Conservation (phyloP, 1,284 basidiomycete species). For the Leucoagaricus sp. region DNA sequence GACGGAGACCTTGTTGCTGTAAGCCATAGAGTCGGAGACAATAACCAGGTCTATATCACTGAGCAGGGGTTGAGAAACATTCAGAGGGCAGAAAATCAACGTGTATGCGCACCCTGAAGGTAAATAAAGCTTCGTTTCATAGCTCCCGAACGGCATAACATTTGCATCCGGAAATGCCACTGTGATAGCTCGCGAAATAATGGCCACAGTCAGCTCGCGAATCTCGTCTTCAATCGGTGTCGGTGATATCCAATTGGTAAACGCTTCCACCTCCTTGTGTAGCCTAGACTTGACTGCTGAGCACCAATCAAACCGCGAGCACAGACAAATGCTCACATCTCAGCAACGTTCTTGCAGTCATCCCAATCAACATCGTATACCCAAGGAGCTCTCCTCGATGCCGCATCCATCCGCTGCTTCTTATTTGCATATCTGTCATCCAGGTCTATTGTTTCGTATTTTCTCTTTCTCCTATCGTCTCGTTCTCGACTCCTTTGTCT, state of each 20-base stretch:
- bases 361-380: slow-evolving; percentile 77
- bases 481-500: slow-evolving; percentile 23
- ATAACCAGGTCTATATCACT: slow-evolving; percentile 82
- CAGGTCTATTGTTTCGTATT: slow-evolving; percentile 44
- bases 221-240: slow-evolving; percentile 84
- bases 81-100: background rate
- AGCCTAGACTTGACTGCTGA: slow-evolving; percentile 44
- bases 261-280: slow-evolving; percentile 84
- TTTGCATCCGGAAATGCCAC: slow-evolving; percentile 77
- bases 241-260: slow-evolving; percentile 87
- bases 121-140: slow-evolving; percentile 92
- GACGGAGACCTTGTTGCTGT: slow-evolving; percentile 57
- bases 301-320: slow-evolving; percentile 10
- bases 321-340: slow-evolving; percentile 58
- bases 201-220: slow-evolving; percentile 73
- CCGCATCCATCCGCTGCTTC: slow-evolving; percentile 59
- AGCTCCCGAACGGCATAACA: slow-evolving; percentile 90
- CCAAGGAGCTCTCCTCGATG: slow-evolving; percentile 79
- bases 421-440: slow-evolving; percentile 56
- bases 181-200: slow-evolving; percentile 71
- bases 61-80: slow-evolving; percentile 10
- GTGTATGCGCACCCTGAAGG: slow-evolving; percentile 78
- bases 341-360: slow-evolving; percentile 74
- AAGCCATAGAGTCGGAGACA: slow-evolving; percentile 65
- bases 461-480: slow-evolving; percentile 31